Evolutionary conservation across 257 asterid species (phyloP), one percentile per base, ranked within the genome.

Genomic region (Lantana camara): DNA sequence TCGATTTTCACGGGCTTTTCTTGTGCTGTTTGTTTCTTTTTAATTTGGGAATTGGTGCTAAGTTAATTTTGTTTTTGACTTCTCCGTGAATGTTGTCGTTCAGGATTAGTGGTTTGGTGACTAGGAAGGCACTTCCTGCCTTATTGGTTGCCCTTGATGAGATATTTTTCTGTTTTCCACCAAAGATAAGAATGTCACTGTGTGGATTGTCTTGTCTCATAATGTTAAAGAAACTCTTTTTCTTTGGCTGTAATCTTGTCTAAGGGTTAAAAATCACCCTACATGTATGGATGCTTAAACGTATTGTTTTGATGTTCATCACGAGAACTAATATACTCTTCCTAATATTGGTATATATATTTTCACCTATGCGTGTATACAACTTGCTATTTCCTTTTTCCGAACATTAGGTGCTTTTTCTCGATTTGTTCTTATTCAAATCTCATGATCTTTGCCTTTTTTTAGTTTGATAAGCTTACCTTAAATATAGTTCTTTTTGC

Each of bases 41-140:
- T 52, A 2, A 27, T 2, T 19, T 9, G n/a, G 32, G 53, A 44
- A 61, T 52, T 57, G 32, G 58, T 11, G 32, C 54, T 37, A 8
- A 55, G 35, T 40, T 50, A 29, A 64, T 58, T 50, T 41, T 58
- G n/a, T 40, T 58, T 49, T 51, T 57, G 61, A 21, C 49, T 34
- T 57, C 54, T 29, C 27, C 23, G 30, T 16, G 23, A 42, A 41
- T 65, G 15, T 49, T 57, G 50, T 38, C 48, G 23, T 21, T 27
- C 10, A 0, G 41, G 42, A 47, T 44, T 59, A 23, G 24, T 50
- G 58, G 29, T 57, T 51, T 17, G 35, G 55, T 63, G 50, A 61
- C 44, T 46, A 22, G 13, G 41, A 9, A 37, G 15, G 52, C 34
- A 53, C 45, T 24, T 47, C 10, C 2, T 27, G 57, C 55, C 44